A percentile compares a stretch with the other conserved stretches of the same genome.
Evolutionary conservation across 176 grass and related monocot genomes (phyloP).

Genomic region (Oryza australiensis): DNA sequence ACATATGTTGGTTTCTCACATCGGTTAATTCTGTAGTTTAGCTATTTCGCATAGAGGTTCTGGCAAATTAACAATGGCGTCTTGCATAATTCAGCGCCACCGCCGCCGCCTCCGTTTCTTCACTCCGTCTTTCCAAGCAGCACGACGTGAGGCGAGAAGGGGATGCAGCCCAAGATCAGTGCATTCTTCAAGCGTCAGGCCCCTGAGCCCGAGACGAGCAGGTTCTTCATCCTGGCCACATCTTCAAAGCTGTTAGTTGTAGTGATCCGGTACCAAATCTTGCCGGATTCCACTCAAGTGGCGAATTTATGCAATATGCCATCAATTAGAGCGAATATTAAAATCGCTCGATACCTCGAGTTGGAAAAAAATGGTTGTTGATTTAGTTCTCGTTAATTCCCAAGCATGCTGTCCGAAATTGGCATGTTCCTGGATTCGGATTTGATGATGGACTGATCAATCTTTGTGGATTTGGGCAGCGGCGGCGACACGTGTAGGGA

Average conservation of each 20-base stretch:
- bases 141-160: not conserved
- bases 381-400: not conserved
- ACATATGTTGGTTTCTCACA: no score
- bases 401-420: not conserved
- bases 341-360: not conserved
- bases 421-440: not conserved
- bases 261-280: not conserved
- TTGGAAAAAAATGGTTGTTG: not conserved
- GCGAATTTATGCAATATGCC: not conserved
- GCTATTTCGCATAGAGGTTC: no score
- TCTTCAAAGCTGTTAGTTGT: not conserved
- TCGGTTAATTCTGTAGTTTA: no score
- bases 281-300: not conserved
- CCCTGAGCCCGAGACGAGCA: not conserved
- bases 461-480: not conserved
- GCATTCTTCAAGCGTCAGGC: conserved; percentile 61
- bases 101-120: not conserved
- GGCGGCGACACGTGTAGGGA: not conserved
- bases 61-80: no score
- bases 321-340: not conserved
- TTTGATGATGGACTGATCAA: not conserved
- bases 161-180: conserved; percentile 69
- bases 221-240: conserved; percentile 5
- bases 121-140: not conserved
- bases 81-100: no score